Conservation (phyloP, 805 yeast genomes). For the Phaffomyces thermotolerans region DNA sequence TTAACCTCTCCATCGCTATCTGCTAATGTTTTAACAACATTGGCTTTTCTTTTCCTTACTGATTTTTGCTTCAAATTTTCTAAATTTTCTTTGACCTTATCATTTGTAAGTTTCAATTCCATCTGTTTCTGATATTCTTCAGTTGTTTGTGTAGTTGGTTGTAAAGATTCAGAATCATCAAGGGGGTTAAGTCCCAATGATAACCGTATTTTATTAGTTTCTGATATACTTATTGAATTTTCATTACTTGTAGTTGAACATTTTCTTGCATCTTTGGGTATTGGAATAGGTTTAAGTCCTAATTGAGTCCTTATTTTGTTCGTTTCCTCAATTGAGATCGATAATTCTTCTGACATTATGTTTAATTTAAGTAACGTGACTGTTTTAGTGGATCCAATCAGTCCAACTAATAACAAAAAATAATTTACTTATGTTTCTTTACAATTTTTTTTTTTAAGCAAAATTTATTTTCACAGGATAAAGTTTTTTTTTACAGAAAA, state of each 20-base stretch:
- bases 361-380: background rate
- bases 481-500: too few relatives aligned
- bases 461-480: too few relatives aligned
- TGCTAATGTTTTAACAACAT: slow-evolving; percentile 8
- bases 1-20: slow-evolving; percentile 11
- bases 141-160: slow-evolving; percentile 3
- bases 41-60: slow-evolving; percentile 10
- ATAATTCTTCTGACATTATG: slow-evolving; percentile 12
- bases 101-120: slow-evolving; percentile 5
- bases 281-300: slow-evolving; percentile 47
- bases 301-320: slow-evolving; percentile 42
- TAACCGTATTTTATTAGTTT: slow-evolving; percentile 17
- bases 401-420: too few relatives aligned
- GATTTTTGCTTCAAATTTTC: slow-evolving; percentile 11
- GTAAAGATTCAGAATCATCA: background rate
- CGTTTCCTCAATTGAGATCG: slow-evolving; percentile 43
- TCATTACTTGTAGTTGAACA: slow-evolving; percentile 10
- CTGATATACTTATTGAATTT: slow-evolving; percentile 17
- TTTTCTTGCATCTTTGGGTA: background rate
- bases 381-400: too few relatives aligned
- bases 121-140: slow-evolving; percentile 10
- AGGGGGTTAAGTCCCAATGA: slow-evolving; percentile 22
- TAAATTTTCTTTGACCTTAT: slow-evolving; percentile 9
- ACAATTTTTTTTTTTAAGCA: too few relatives aligned
- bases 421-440: too few relatives aligned